Base-by-base conservation (phyloP, 2,329 filamentous ascomycete species). In the Tolypocladium pustulatum region DNA sequence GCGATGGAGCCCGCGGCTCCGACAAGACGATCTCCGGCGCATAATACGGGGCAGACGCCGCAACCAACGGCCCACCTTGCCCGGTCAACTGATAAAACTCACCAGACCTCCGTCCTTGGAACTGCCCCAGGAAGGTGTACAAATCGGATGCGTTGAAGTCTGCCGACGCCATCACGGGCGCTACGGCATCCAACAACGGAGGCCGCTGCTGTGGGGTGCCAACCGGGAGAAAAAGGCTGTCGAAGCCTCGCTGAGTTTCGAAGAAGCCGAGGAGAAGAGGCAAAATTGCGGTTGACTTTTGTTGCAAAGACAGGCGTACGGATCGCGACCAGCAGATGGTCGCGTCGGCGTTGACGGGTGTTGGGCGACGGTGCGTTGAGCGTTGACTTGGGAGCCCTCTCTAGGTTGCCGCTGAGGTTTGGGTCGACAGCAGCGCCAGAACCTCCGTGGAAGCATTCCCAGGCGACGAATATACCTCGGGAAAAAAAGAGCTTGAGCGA, bases 11-110 rank as follows among this genome's bases (percentile, higher is more conserved):
- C 4, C 27, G 32, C 6, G 41, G 30, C 36, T 61, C 60, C 27
- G 54, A 34, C 5, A 60, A 25, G 7, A 34, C 3, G 36, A 63
- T 27, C 25, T 46, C 13, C 22, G 52, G 36, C 20, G 54, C 20
- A 58, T 63, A 60, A n/a, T 58, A 60, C 13, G 41, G 32, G 25
- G 36, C 54, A 20, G 37, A 7, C 34, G 22, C 13, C 20, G 34
- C 13, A 13, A 27, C n/a, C 17, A 30, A 40, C n/a, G 53, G 22
- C 9, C 34, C 53, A 7, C 7, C 49, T 34, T 8, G 5, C n/a
- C 17, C 38, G 2, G 20, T 36, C 43, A 37, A 52, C 15, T 37
- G 53, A 10, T 34, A 40, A 25, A 41, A 36, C 13, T 52, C 12
- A 12, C 36, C 43, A 25, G 34, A 40, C 4, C 54, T 38, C 34